Conservation (phyloP, 164 flowering plant genomes). For the Annona squamosa region DNA sequence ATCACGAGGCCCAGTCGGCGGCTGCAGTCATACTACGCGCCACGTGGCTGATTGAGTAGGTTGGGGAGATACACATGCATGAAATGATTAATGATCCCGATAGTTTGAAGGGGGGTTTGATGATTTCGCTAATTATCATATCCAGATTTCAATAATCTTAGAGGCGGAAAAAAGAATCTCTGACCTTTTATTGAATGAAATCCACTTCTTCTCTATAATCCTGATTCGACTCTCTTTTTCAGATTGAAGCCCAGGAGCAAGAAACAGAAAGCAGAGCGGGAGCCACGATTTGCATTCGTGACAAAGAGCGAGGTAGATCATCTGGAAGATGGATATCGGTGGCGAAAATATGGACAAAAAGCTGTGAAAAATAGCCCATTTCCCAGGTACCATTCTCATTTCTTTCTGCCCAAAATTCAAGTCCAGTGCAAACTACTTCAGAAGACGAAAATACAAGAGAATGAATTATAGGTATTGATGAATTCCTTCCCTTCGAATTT, state of each 20-base stretch:
- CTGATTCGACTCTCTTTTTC: background rate
- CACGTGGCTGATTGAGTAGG: too few relatives aligned
- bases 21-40: too few relatives aligned
- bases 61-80: background rate
- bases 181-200: background rate
- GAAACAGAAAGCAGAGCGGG: constrained; percentile 59
- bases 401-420: background rate
- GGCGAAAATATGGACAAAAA: constrained; percentile 95
- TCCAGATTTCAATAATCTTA: background rate
- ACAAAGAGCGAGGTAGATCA: constrained; percentile 88
- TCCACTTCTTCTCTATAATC: background rate
- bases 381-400: constrained; percentile 49
- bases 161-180: background rate
- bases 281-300: constrained; percentile 88
- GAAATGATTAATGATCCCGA: background rate
- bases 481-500: background rate
- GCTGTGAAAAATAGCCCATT: constrained; percentile 93
- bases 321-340: constrained; percentile 82
- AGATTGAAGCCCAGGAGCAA: constrained; percentile 74
- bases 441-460: background rate
- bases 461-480: background rate
- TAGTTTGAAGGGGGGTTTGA: background rate
- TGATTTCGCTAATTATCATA: background rate
- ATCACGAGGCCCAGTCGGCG: too few relatives aligned
- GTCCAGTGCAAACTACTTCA: background rate